Evolutionary conservation across 2,329 filamentous ascomycete species (phyloP).

Genomic region (Alternaria conjuncta): DNA sequence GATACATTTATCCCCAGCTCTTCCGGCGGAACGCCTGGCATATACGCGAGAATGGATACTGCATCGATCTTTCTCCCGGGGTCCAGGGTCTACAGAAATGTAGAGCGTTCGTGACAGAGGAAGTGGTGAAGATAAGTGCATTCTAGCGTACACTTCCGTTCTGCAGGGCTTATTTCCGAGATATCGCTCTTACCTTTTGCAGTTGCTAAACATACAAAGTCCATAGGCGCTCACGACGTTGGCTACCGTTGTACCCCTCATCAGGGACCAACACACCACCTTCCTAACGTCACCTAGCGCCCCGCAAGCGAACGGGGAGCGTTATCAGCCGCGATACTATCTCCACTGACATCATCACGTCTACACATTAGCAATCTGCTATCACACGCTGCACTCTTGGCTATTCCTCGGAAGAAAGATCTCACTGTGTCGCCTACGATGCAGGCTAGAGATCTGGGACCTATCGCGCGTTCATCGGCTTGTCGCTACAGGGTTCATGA

Average conservation of each 20-base stretch:
- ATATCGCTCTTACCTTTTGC: not conserved
- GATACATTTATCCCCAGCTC: not conserved
- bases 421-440: not conserved
- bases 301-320: not conserved
- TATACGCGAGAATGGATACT: not conserved
- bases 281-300: constrained; percentile 15
- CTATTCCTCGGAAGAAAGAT: not conserved
- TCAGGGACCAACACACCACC: constrained; percentile 3
- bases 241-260: not conserved
- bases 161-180: not conserved
- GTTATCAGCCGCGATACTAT: constrained; percentile 6
- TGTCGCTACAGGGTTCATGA: constrained; percentile 4
- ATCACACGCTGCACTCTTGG: not conserved
- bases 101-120: not conserved
- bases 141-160: not conserved
- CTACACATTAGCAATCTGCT: not conserved
- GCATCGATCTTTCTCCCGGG: not conserved
- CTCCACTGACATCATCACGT: constrained; percentile 6
- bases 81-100: not conserved
- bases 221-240: not conserved
- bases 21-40: not conserved
- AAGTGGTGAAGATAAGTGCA: not conserved
- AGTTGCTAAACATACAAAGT: not conserved
- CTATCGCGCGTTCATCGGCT: not conserved
- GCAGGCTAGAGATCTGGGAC: constrained; percentile 1